A percentile compares a stretch with the other conserved stretches of the same genome.
phyloP scores from a whole-genome alignment of 208 protist species.

The Trichomonas tenax region DNA sequence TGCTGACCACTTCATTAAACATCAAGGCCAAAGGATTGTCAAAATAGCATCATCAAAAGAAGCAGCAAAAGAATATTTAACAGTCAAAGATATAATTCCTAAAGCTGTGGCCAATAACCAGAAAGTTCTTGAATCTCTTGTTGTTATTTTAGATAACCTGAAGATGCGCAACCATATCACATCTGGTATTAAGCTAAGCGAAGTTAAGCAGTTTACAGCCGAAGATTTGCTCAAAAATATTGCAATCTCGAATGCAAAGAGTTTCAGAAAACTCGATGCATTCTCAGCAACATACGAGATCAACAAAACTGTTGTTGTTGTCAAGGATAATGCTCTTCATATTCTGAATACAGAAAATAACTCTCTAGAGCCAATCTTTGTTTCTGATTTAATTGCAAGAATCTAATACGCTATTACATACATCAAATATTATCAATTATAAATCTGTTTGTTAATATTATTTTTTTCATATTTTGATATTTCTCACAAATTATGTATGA shows the following conservation, averaged over 20 bases:
- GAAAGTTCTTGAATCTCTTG: neutral
- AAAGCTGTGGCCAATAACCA: neutral
- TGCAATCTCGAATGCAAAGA: neutral
- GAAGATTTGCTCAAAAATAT: neutral
- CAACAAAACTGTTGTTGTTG: neutral
- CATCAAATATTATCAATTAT: too few relatives aligned
- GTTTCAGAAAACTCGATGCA: neutral
- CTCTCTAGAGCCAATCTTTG: neutral
- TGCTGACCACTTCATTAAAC: neutral
- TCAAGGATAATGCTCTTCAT: neutral
- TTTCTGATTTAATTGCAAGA: neutral
- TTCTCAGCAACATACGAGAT: neutral
- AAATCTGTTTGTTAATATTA: too few relatives aligned
- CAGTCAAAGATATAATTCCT: neutral
- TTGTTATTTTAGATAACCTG: neutral
- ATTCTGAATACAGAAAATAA: neutral
- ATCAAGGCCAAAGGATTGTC: neutral
- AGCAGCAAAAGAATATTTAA: neutral
- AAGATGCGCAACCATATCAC: neutral
- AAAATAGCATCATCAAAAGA: neutral
- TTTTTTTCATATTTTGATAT: too few relatives aligned
- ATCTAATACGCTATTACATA: too few relatives aligned
- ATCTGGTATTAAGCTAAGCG: neutral
- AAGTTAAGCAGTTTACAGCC: neutral
- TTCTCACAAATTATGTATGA: too few relatives aligned